Conservation (phyloP, 2,329 filamentous ascomycete species). For the Aspergillus felis region DNA sequence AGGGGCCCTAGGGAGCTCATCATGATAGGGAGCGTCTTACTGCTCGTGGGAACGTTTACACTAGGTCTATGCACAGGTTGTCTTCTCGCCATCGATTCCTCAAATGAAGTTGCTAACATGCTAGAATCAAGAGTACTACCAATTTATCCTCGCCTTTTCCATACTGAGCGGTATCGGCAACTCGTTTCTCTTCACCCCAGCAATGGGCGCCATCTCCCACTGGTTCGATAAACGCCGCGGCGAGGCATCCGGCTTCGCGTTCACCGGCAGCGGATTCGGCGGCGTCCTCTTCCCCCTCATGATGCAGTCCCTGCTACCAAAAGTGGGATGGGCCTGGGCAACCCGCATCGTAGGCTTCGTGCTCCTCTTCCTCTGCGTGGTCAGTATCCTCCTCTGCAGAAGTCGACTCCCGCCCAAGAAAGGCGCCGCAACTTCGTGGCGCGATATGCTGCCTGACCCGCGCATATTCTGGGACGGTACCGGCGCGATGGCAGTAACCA, state of each 20-base stretch:
- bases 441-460: slow-evolving; percentile 15
- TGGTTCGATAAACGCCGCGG: slow-evolving; percentile 35
- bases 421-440: slow-evolving; percentile 11
- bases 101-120: neutral
- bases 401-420: slow-evolving; percentile 9
- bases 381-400: slow-evolving; percentile 13
- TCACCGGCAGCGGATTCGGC: slow-evolving; percentile 30
- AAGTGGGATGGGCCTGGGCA: slow-evolving; percentile 32
- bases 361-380: slow-evolving; percentile 24
- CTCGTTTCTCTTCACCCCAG: slow-evolving; percentile 36
- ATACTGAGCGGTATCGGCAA: slow-evolving; percentile 37
- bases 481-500: slow-evolving; percentile 13
- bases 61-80: slow-evolving; percentile 19
- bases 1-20: slow-evolving; percentile 22
- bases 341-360: slow-evolving; percentile 38
- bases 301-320: slow-evolving; percentile 23
- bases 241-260: slow-evolving; percentile 32
- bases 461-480: slow-evolving; percentile 16
- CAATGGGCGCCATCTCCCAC: slow-evolving; percentile 19
- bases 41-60: slow-evolving; percentile 14
- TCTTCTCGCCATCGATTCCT: neutral
- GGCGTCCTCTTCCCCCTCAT: slow-evolving; percentile 32
- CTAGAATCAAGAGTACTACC: slow-evolving; percentile 33
- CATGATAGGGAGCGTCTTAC: slow-evolving; percentile 13
- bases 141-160: slow-evolving; percentile 39